Percentiles rank a stretch among this genome's conserved stretches.
phyloP scores from a whole-genome alignment of 306 rosid genomes.

The Acacia confusa region DNA sequence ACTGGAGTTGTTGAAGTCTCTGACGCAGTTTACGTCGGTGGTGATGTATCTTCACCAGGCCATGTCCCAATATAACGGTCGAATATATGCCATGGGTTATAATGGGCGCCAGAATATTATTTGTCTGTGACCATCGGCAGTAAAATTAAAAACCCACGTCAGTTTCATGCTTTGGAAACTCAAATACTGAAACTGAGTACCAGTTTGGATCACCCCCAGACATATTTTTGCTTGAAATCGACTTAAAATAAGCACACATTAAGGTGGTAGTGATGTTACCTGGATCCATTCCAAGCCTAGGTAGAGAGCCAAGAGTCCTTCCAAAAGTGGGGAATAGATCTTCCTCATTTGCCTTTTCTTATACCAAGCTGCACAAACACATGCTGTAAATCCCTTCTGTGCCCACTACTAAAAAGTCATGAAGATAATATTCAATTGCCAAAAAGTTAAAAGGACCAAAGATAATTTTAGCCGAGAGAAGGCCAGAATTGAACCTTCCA shows the following conservation, averaged over 20 bases:
- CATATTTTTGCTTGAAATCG: too few species aligned
- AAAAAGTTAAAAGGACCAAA: not conserved
- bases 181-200: not conserved
- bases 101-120: slow-evolving; percentile 88
- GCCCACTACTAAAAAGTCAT: not conserved
- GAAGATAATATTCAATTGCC: not conserved
- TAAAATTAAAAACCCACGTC: slow-evolving; percentile 22
- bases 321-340: slow-evolving; percentile 92
- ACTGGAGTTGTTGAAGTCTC: slow-evolving; percentile 72
- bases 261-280: slow-evolving; percentile 37
- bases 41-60: slow-evolving; percentile 93
- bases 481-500: slow-evolving; percentile 64
- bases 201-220: too few species aligned
- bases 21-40: slow-evolving; percentile 74
- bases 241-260: too few species aligned
- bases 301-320: slow-evolving; percentile 92
- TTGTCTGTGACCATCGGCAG: slow-evolving; percentile 55
- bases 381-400: not conserved
- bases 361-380: slow-evolving; percentile 76
- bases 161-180: slow-evolving; percentile 26
- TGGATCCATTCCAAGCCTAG: slow-evolving; percentile 97
- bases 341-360: slow-evolving; percentile 88
- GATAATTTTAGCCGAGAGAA: not conserved
- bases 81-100: slow-evolving; percentile 95
- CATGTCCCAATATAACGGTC: slow-evolving; percentile 88